Percentiles rank a stretch among this genome's conserved stretches.
phyloP scores from a whole-genome alignment of 75 land plant species.

The Gnetum montanum region DNA sequence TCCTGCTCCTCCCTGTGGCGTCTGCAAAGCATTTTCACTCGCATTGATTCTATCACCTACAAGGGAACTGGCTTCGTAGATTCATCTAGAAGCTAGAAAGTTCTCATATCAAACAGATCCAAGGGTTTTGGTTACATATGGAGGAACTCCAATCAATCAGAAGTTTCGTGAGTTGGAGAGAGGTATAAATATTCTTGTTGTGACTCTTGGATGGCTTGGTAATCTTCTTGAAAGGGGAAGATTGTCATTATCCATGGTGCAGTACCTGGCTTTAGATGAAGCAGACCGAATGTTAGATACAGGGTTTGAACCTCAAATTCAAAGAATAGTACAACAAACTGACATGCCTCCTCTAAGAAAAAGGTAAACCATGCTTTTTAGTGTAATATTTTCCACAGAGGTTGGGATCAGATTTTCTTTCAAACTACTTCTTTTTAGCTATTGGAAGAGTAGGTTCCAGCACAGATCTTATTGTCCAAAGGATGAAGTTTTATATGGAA shows the following conservation, averaged over 20 bases:
- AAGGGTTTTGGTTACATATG: no score
- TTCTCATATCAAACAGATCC: no score
- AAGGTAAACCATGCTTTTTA: conserved; percentile 62
- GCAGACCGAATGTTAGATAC: conserved; percentile 73
- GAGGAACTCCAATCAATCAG: no score
- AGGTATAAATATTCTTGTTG: conserved; percentile 64
- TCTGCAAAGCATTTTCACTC: no score
- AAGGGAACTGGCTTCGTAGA: no score
- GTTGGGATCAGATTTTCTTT: conserved; percentile 44
- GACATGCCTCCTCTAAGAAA: conserved; percentile 45
- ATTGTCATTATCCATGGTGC: conserved; percentile 34
- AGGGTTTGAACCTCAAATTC: conserved; percentile 67
- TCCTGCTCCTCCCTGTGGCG: no score
- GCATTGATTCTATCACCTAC: no score
- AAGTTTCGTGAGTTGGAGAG: conserved; percentile 44
- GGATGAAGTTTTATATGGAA: conserved; percentile 54
- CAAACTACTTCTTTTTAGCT: conserved; percentile 42
- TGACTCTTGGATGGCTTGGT: conserved; percentile 53
- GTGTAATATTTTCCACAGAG: conserved; percentile 76
- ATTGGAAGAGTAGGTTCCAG: conserved; percentile 58
- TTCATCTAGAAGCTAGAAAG: no score
- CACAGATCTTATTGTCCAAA: conserved; percentile 40
- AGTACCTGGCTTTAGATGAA: conserved; percentile 50
- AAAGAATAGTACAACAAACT: conserved; percentile 44
- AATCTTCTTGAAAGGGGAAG: conserved; percentile 51